Conservation (phyloP, 2,329 filamentous ascomycete species). For the Xylaria sp. region DNA sequence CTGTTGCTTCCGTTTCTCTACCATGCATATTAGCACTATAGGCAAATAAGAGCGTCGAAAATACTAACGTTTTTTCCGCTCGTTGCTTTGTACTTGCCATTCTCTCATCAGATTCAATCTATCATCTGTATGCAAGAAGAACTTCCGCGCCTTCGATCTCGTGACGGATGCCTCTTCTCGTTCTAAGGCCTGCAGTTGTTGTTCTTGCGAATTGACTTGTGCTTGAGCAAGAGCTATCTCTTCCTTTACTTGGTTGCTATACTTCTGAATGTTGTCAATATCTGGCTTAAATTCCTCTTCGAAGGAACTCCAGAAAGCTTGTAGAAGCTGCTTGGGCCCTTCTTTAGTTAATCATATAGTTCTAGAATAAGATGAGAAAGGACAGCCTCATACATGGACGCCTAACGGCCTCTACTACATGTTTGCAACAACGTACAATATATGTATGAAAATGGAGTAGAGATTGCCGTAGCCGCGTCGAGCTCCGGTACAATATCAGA, state of each 20-base stretch:
- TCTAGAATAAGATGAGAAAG: neutral
- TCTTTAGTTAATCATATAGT: neutral
- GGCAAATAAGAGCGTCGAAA: neutral
- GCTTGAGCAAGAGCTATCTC: slow-evolving; percentile 45
- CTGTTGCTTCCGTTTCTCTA: slow-evolving; percentile 34
- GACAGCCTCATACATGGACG: slow-evolving; percentile 42
- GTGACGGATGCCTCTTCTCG: neutral
- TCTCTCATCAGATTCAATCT: neutral
- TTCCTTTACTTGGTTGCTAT: slow-evolving; percentile 40
- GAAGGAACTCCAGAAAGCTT: slow-evolving; percentile 45
- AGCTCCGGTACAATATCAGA: slow-evolving; percentile 50
- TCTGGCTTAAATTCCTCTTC: slow-evolving; percentile 46
- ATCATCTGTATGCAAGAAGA: neutral
- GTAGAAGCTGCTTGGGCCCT: slow-evolving; percentile 40
- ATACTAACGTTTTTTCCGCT: neutral
- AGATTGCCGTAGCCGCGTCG: slow-evolving; percentile 48
- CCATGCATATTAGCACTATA: neutral
- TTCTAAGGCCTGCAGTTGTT: slow-evolving; percentile 4
- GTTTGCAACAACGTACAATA: slow-evolving; percentile 51
- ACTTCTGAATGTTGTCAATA: slow-evolving; percentile 37
- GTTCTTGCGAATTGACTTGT: slow-evolving; percentile 40
- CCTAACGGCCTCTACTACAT: slow-evolving; percentile 45
- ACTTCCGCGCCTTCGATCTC: neutral
- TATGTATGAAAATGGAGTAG: slow-evolving; percentile 52
- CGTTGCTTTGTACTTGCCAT: neutral